phyloP scores from a whole-genome alignment of 192 early-diverging fungal species.

The Kappamyces sp. region DNA sequence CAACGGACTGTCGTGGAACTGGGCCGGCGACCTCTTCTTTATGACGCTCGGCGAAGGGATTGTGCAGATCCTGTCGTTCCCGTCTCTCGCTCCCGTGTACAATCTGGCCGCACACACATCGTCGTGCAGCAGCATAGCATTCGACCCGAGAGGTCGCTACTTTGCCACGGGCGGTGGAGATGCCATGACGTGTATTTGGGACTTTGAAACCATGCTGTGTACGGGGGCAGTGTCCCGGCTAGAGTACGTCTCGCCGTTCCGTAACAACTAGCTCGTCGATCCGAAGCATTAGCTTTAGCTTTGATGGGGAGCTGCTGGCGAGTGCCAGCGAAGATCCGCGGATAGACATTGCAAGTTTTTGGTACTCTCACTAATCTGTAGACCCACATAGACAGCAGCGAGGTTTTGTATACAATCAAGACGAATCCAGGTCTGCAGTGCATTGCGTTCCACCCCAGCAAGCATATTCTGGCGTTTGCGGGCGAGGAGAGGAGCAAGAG shows the following conservation, averaged over 20 bases:
- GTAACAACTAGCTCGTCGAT: slow-evolving; percentile 56
- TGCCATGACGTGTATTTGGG: slow-evolving; percentile 70
- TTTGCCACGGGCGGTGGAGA: slow-evolving; percentile 75
- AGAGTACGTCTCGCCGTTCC: slow-evolving; percentile 40
- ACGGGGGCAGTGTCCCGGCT: slow-evolving; percentile 61
- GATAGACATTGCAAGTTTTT: slow-evolving; percentile 66
- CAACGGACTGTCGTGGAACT: slow-evolving; percentile 80
- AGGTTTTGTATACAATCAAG: slow-evolving; percentile 61
- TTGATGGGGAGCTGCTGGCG: slow-evolving; percentile 72
- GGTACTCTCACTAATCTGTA: background rate
- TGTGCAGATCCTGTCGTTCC: slow-evolving; percentile 63
- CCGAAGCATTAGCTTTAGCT: slow-evolving; percentile 68
- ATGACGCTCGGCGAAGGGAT: slow-evolving; percentile 68
- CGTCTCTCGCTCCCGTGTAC: slow-evolving; percentile 48
- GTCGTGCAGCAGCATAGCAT: slow-evolving; percentile 74
- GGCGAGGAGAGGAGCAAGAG: slow-evolving; percentile 53
- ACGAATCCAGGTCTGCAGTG: slow-evolving; percentile 65
- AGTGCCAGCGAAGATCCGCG: slow-evolving; percentile 69
- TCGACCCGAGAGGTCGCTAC: slow-evolving; percentile 73
- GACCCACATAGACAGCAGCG: slow-evolving; percentile 67
- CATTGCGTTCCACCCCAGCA: slow-evolving; percentile 73
- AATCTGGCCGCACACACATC: slow-evolving; percentile 66
- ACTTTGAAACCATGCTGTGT: slow-evolving; percentile 57
- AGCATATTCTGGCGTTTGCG: slow-evolving; percentile 71
- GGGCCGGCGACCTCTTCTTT: slow-evolving; percentile 63